Evolutionary conservation across 768 basidiomycete species (phyloP).

Genomic region (Lentinula aciculospora): DNA sequence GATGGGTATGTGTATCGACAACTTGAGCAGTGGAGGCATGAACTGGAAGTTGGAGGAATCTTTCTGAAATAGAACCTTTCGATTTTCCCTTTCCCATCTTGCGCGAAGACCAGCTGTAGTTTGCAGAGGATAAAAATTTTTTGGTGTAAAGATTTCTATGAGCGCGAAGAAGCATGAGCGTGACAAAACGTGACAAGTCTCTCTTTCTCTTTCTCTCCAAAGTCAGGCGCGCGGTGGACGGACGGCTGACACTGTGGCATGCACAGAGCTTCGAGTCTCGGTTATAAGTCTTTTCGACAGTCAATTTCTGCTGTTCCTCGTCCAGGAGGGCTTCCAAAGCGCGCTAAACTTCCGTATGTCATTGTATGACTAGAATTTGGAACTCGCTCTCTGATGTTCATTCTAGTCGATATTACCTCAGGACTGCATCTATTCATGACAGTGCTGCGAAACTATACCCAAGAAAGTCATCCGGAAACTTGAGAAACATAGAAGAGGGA

Average conservation of each 20-base stretch:
- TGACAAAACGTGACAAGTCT: not conserved
- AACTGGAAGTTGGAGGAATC: constrained; percentile 18
- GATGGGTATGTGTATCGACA: constrained; percentile 83
- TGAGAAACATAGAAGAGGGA: not conserved
- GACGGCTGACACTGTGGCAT: not conserved
- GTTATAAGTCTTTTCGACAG: not conserved
- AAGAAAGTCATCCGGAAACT: not conserved
- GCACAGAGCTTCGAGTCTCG: not conserved
- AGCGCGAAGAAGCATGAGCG: not conserved
- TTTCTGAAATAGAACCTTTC: not conserved
- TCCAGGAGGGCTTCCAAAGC: not conserved
- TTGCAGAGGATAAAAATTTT: not conserved
- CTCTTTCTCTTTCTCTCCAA: not conserved
- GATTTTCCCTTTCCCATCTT: constrained; percentile 1
- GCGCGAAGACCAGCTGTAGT: not conserved
- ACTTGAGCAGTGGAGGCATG: constrained; percentile 35
- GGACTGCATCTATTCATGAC: not conserved
- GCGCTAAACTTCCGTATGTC: not conserved
- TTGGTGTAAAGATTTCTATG: not conserved
- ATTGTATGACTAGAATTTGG: not conserved
- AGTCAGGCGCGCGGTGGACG: not conserved
- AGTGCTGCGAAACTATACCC: not conserved
- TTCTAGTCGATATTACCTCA: not conserved
- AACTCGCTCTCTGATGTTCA: not conserved
- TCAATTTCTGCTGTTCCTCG: not conserved